phyloP scores from a whole-genome alignment of 2,329 filamentous ascomycete species.

The Verticillium zaregamsianum region DNA sequence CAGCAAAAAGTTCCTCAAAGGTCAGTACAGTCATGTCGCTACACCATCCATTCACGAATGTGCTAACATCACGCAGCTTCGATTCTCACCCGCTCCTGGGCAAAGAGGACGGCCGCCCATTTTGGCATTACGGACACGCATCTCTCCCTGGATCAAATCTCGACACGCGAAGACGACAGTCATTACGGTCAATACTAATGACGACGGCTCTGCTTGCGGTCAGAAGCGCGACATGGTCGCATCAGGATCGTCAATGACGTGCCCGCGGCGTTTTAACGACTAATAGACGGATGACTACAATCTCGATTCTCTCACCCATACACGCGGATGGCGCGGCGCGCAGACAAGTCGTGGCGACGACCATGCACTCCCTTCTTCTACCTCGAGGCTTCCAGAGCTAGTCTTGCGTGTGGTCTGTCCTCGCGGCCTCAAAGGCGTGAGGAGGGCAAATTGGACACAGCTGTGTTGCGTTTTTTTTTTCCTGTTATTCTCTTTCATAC shows the following conservation, averaged over 20 bases:
- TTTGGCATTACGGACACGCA: slow-evolving; percentile 51
- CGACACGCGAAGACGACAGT: slow-evolving; percentile 15
- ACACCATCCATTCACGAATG: slow-evolving; percentile 7
- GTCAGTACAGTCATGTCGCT: slow-evolving; percentile 46
- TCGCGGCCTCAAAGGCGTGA: not conserved
- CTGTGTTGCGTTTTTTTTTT: slow-evolving; percentile 3
- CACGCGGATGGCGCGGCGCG: not conserved
- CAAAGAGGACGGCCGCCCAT: slow-evolving; percentile 68
- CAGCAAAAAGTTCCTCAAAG: slow-evolving; percentile 98
- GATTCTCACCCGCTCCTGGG: slow-evolving; percentile 87
- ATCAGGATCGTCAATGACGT: slow-evolving; percentile 5
- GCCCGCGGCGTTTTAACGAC: not conserved
- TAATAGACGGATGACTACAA: slow-evolving; percentile 1
- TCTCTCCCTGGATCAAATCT: slow-evolving; percentile 46
- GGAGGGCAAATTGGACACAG: not conserved
- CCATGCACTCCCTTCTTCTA: slow-evolving; percentile 5
- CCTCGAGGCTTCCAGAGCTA: slow-evolving; percentile 4
- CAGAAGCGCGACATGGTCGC: slow-evolving; percentile 1
- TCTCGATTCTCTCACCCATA: not conserved
- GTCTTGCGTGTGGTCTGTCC: slow-evolving; percentile 8
- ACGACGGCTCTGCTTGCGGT: slow-evolving; percentile 11
- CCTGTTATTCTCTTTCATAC: slow-evolving; percentile 10
- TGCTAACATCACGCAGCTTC: slow-evolving; percentile 57
- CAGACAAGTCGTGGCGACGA: not conserved
- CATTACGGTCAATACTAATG: slow-evolving; percentile 21